A percentile compares a stretch with the other conserved stretches of the same genome.
phyloP scores from a whole-genome alignment of 78 protist species.

The Dictyostelium discoideum region dicty_2.7 NC_007090.3:4085501-4086000 shows the following conservation, averaged over 20 bases:
- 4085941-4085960: background rate
- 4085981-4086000: constrained; percentile 21
- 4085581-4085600: constrained; percentile 47
- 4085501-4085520: constrained; percentile 29
- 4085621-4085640: constrained; percentile 4
- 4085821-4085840: background rate
- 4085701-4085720: background rate
- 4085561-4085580: background rate
- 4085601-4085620: background rate
- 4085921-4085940: constrained; percentile 57
- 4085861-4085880: constrained; percentile 41
- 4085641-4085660: background rate
- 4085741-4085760: background rate
- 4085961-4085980: background rate
- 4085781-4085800: background rate
- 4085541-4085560: constrained; percentile 28
- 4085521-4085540: constrained; percentile 36
- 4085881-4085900: constrained; percentile 16
- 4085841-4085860: background rate
- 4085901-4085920: background rate
- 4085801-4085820: background rate
- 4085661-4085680: background rate
- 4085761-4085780: background rate
- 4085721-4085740: background rate
- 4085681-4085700: background rate